phyloP scores from a whole-genome alignment of 345 rosid species.

The Erysimum cheiranthoides region DNA sequence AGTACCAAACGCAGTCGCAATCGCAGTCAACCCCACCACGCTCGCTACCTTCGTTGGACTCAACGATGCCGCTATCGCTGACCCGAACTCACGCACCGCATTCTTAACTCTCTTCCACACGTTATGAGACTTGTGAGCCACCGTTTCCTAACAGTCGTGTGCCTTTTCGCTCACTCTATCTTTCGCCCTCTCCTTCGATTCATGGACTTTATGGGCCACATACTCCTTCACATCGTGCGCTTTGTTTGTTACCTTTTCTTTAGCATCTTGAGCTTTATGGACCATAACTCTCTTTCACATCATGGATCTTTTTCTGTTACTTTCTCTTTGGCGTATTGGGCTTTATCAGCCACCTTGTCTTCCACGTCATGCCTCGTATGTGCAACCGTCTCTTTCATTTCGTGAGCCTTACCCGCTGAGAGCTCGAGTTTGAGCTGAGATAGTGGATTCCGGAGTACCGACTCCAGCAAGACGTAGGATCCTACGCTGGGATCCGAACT shows the following conservation, averaged over 20 bases:
- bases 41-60: slow-evolving; percentile 39
- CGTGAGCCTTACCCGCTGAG: slow-evolving; percentile 19
- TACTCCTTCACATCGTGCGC: slow-evolving; percentile 38
- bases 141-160: slow-evolving; percentile 35
- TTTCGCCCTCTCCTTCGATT: slow-evolving; percentile 40
- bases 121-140: slow-evolving; percentile 28
- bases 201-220: slow-evolving; percentile 31
- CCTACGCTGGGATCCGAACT: too few species aligned
- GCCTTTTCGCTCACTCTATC: slow-evolving; percentile 38
- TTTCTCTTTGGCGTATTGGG: slow-evolving; percentile 24
- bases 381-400: slow-evolving; percentile 33
- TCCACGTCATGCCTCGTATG: slow-evolving; percentile 32
- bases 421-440: too few species aligned
- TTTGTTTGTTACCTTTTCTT: slow-evolving; percentile 6
- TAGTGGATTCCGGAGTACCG: too few species aligned
- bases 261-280: slow-evolving; percentile 29
- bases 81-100: slow-evolving; percentile 5
- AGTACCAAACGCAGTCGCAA: slow-evolving; percentile 66
- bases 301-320: slow-evolving; percentile 13
- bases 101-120: slow-evolving; percentile 35
- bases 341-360: slow-evolving; percentile 7
- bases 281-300: background rate
- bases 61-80: background rate
- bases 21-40: slow-evolving; percentile 54
- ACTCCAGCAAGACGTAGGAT: too few species aligned